These are phyloP conservation scores for Exophiala lecanii-corni DNA, from an alignment of 2,329 filamentous ascomycete species.

Conservation along the genomic window DNA sequence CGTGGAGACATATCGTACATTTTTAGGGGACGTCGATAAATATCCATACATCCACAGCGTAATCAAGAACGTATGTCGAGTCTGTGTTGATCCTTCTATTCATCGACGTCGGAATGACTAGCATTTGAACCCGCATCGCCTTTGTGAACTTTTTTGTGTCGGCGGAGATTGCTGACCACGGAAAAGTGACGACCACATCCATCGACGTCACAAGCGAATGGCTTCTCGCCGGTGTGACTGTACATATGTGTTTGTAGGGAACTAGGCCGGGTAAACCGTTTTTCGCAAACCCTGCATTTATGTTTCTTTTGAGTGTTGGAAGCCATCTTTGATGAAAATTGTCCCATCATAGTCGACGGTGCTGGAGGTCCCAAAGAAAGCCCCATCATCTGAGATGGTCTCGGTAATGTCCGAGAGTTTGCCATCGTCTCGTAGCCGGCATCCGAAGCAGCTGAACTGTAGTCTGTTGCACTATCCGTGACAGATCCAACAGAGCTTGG, in stretches of 20 bases:
- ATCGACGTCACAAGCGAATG: slow-evolving; percentile 89
- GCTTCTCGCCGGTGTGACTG: slow-evolving; percentile 96
- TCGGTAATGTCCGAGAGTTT: slow-evolving; percentile 71
- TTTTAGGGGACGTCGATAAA: too few species aligned
- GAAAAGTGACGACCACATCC: slow-evolving; percentile 95
- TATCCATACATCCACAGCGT: too few species aligned
- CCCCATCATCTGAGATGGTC: slow-evolving; percentile 63
- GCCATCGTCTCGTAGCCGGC: slow-evolving; percentile 67
- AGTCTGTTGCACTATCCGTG: slow-evolving; percentile 70
- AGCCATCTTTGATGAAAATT: slow-evolving; percentile 94
- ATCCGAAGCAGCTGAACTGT: slow-evolving; percentile 83
- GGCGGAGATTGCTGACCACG: slow-evolving; percentile 88
- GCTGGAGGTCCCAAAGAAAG: slow-evolving; percentile 67
- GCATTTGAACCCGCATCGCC: slow-evolving; percentile 37
- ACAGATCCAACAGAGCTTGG: slow-evolving; percentile 58
- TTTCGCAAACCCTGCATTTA: slow-evolving; percentile 98
- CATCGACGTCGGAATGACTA: slow-evolving; percentile 26
- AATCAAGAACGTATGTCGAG: too few species aligned
- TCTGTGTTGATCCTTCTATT: too few species aligned
- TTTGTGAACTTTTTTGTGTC: slow-evolving; percentile 95
- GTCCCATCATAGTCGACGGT: slow-evolving; percentile 96
- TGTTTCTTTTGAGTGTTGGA: slow-evolving; percentile 98
- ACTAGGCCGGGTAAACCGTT: slow-evolving; percentile 90
- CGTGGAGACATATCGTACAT: too few species aligned
- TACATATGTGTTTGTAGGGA: slow-evolving; percentile 98